Evolutionary conservation across 2,329 filamentous ascomycete genomes (phyloP).

Genomic region (Ambrosiella xylebori): DNA sequence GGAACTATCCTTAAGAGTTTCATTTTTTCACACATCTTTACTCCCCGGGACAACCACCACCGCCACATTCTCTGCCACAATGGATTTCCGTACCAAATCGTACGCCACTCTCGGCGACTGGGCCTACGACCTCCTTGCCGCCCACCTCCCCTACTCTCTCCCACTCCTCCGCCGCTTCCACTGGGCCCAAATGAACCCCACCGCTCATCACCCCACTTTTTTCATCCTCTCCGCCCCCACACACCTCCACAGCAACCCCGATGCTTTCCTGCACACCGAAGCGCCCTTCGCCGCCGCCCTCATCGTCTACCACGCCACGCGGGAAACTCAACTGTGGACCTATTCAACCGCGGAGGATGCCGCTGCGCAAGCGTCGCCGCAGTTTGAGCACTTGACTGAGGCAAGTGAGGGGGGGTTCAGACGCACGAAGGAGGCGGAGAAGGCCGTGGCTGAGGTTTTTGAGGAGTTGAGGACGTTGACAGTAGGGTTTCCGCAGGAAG

Average conservation of each 20-base stretch:
- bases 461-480: constrained; percentile 18
- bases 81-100: not conserved
- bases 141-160: constrained; percentile 39
- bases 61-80: not conserved
- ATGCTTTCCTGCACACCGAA: not conserved
- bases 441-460: constrained; percentile 21
- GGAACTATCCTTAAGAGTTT: not conserved
- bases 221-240: constrained; percentile 23
- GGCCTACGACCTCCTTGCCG: constrained; percentile 24
- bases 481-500: constrained; percentile 14
- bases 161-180: constrained; percentile 46
- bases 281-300: constrained; percentile 37
- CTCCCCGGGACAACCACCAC: not conserved
- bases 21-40: not conserved
- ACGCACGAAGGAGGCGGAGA: constrained; percentile 20
- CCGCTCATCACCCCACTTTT: not conserved
- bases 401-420: constrained; percentile 17
- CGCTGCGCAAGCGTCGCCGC: not conserved
- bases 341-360: constrained; percentile 35
- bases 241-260: not conserved
- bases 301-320: constrained; percentile 40
- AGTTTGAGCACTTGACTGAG: not conserved
- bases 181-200: constrained; percentile 22
- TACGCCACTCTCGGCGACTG: not conserved
- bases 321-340: constrained; percentile 49